Conservation (phyloP, 1,284 basidiomycete species). For the Rhizoctonia solani region DNA sequence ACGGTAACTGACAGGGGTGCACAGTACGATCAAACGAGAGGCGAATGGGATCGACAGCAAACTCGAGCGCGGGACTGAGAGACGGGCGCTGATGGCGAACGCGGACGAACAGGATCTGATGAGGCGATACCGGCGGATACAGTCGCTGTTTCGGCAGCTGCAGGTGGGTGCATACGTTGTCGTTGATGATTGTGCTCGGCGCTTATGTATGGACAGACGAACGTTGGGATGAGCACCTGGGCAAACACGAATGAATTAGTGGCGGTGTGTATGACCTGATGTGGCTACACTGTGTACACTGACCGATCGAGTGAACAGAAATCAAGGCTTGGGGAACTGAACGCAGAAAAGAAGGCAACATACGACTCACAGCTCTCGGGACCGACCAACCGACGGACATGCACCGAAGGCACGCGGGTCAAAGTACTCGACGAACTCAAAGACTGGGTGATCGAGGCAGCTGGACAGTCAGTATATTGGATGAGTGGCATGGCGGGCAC, state of each 20-base stretch:
- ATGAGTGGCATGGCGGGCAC: conserved; percentile 44
- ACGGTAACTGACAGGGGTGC: too few relatives aligned
- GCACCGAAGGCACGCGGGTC: conserved; percentile 4
- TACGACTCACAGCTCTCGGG: not conserved
- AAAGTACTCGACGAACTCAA: not conserved
- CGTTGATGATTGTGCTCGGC: too few relatives aligned
- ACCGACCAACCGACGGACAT: not conserved
- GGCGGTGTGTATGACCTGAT: not conserved
- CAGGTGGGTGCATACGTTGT: too few relatives aligned
- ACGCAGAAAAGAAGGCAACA: not conserved
- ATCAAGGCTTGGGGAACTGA: not conserved
- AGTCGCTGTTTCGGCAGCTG: too few relatives aligned
- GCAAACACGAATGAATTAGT: conserved; percentile 2
- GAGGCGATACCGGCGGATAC: too few relatives aligned
- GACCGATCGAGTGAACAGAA: not conserved
- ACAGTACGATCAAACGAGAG: not conserved
- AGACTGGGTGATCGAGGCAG: not conserved
- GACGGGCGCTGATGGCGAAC: too few relatives aligned
- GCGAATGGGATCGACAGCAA: not conserved
- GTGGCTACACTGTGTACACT: not conserved
- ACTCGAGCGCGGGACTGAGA: not conserved
- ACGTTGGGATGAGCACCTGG: not conserved
- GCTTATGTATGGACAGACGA: not conserved
- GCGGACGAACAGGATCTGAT: too few relatives aligned
- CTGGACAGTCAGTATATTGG: conserved; percentile 35